Evolutionary conservation across 371 early-diverging fungal species (phyloP).

Genomic region (Circinella umbellata): DNA sequence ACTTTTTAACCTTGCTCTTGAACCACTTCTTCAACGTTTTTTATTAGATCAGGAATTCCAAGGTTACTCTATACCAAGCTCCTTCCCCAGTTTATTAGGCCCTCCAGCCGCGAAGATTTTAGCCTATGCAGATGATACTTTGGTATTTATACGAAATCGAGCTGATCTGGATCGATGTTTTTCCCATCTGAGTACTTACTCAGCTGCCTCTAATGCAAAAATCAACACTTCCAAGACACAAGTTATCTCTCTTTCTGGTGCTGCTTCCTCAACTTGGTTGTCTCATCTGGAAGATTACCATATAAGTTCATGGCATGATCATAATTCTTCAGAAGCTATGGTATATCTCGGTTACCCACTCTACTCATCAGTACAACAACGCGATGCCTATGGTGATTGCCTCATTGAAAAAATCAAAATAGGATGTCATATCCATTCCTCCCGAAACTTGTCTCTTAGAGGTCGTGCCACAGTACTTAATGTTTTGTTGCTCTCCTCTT

Average conservation of each 20-base stretch:
- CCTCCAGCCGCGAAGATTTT: background rate
- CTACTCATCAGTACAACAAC: too few relatives aligned
- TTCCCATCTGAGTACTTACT: background rate
- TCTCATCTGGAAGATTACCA: too few relatives aligned
- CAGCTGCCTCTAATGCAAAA: constrained; percentile 8
- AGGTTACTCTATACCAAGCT: background rate
- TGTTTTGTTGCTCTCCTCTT: too few relatives aligned
- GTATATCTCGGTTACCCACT: constrained; percentile 5
- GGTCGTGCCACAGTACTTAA: too few relatives aligned
- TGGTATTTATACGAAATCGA: background rate
- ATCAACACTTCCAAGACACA: constrained; percentile 12
- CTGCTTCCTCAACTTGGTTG: background rate
- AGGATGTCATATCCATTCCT: too few relatives aligned
- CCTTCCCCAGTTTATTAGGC: background rate
- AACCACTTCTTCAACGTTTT: constrained; percentile 21
- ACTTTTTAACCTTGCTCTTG: constrained; percentile 26
- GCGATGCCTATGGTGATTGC: too few relatives aligned
- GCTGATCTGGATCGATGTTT: background rate
- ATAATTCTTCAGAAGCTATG: background rate
- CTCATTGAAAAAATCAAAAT: too few relatives aligned
- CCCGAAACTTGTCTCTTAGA: too few relatives aligned
- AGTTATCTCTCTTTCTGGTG: constrained; percentile 3
- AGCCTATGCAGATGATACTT: constrained; percentile 21
- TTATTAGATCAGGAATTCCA: background rate
- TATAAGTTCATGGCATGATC: background rate